Evolutionary conservation across 352 stramenopile species (phyloP).

Genomic region (Globisporangium paroecandrum): DNA sequence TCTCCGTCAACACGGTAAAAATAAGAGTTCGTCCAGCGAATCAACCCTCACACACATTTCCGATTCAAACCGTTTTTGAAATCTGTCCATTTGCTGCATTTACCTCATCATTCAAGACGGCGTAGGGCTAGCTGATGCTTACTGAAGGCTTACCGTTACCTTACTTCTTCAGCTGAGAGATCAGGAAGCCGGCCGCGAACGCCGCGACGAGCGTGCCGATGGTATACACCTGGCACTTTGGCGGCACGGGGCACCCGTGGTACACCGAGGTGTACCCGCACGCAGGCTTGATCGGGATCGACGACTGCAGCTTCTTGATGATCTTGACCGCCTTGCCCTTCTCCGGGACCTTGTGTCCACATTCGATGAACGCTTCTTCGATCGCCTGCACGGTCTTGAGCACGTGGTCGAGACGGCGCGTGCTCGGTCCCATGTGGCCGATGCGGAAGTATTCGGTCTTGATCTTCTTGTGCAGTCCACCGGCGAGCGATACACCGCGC

Average conservation of each 20-base stretch:
- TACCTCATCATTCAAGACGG: neutral
- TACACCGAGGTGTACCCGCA: conserved; percentile 39
- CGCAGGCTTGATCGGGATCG: conserved; percentile 47
- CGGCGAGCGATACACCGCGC: conserved; percentile 68
- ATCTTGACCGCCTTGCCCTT: conserved; percentile 54
- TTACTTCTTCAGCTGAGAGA: conserved; percentile 56
- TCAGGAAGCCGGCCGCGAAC: conserved; percentile 56
- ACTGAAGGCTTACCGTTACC: neutral
- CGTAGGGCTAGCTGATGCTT: neutral
- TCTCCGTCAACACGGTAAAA: neutral
- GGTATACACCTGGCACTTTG: conserved; percentile 69
- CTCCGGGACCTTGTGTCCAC: conserved; percentile 54
- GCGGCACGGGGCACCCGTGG: conserved; percentile 62
- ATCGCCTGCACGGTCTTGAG: conserved; percentile 74
- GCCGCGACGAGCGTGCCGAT: conserved; percentile 52
- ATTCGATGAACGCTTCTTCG: conserved; percentile 67
- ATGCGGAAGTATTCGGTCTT: conserved; percentile 87
- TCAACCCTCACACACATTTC: neutral
- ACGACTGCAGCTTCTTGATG: conserved; percentile 48
- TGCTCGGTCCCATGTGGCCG: conserved; percentile 79
- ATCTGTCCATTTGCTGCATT: conserved; percentile 3
- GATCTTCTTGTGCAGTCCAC: conserved; percentile 74
- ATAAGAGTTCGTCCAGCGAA: neutral
- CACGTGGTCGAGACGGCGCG: conserved; percentile 66
- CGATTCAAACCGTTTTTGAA: neutral